Base-by-base conservation (phyloP, 345 rosid species). In the Lagerstroemia speciosa region DNA sequence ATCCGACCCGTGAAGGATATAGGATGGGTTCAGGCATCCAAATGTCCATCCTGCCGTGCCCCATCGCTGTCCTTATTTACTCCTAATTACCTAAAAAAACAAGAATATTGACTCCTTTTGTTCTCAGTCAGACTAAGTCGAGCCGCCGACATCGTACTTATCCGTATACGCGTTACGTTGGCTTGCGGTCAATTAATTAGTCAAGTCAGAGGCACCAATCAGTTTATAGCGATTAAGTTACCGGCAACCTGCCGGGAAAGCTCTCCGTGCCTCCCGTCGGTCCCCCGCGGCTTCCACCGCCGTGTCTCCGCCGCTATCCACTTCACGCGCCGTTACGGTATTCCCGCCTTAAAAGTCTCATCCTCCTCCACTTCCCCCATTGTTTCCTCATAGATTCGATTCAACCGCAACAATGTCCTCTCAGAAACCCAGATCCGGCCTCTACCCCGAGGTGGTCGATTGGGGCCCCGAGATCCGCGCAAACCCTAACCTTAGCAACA, bases 361-460 rank as follows among this genome's bases (percentile, higher is more conserved):
- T 37, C 40, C 53, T 41, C 46, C 10, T 14, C 46, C 15, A 15
- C 50, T 24, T 37, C 71, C 9, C 27, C 65, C 2, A 37, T 32
- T 53, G 8, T 10, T 30, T 11, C 33, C 81, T 43, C 72, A 61
- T 52, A 61, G 65, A 63, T 79, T 64, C 46, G 53, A 41, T 20
- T 53, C 60, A 53, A 53, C 29, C 11, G 60, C 40, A 32, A 38
- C 64, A 73, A 83, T 83, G 85, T 79, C 81, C 32, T 73, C 79
- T 45, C 69, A 64, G 55, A 66, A 67, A 65, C 81, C 67, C 48
- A 75, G 69, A 53, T 9, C 64, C 29, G 72, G 82, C 62, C 84
- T 86, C 63, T 88, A 93, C 40, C 98, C 96, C 2, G 74, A 78
- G 41, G 73, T 86, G 20, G 71, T 67, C 67, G 76, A 72, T 58